These are phyloP conservation scores for Allium fistulosum DNA, from an alignment of 106 monocot genomes.

Conservation along the genomic window DNA sequence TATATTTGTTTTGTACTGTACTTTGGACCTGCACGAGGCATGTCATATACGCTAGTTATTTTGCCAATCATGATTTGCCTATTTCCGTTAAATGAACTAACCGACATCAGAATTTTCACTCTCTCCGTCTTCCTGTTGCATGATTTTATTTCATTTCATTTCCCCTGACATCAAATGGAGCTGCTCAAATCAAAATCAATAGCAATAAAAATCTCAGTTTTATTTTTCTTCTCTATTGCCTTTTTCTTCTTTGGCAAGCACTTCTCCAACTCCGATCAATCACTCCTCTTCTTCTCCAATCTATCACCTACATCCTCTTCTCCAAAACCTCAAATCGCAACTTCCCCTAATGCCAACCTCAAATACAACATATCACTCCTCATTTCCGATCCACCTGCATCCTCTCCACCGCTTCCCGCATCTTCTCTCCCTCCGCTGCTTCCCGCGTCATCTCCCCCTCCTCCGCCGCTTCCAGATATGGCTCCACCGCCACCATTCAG, in stretches of 20 bases:
- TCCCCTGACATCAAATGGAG: background rate
- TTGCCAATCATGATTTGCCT: no score
- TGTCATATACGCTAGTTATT: no score
- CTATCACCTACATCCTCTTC: slow-evolving; percentile 5
- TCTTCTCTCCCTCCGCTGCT: background rate
- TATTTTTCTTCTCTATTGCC: slow-evolving; percentile 20
- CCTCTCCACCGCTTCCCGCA: background rate
- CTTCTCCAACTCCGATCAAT: slow-evolving; percentile 20
- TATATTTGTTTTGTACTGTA: no score
- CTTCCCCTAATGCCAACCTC: slow-evolving; percentile 13
- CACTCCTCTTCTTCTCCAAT: slow-evolving; percentile 29
- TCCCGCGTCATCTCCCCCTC: slow-evolving; percentile 9
- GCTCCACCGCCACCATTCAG: slow-evolving; percentile 24
- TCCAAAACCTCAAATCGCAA: slow-evolving; percentile 11
- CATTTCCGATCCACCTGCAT: background rate
- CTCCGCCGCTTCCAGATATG: slow-evolving; percentile 4
- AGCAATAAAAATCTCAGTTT: slow-evolving; percentile 6
- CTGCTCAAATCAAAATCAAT: slow-evolving; percentile 12
- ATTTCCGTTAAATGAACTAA: no score
- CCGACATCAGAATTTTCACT: no score
- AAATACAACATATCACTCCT: slow-evolving; percentile 10
- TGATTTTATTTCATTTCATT: no score
- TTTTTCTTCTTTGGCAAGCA: slow-evolving; percentile 47
- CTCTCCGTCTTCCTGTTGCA: no score
- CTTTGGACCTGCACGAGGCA: no score